Evolutionary conservation across 805 yeast genomes (phyloP), one percentile per base, ranked within the genome.

Genomic region (Hanseniaspora nectarophila): DNA sequence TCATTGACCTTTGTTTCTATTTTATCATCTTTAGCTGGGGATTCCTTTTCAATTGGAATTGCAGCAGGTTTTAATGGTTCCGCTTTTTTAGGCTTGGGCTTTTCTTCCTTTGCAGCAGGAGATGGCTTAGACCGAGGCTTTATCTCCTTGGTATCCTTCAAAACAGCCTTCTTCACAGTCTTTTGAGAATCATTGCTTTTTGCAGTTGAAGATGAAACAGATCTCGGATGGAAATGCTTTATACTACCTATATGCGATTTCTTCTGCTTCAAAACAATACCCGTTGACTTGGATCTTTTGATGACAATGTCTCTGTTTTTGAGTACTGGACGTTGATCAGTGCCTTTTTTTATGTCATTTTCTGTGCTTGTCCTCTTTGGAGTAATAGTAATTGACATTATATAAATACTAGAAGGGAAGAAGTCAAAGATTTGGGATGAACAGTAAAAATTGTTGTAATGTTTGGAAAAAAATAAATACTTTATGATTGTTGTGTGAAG

Each of bases 231-330:
- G 31, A 53, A 55, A 28, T 47, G 52, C 23, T 48, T 40, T 9
- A 32, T 26, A 7, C 16, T 23, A 5, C 24, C 24, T 20, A 34
- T 23, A 18, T 40, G 28, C 6, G 35, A 43, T 23, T 48, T 48
- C 43, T 24, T 40, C 21, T 48, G 52, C 29, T 48, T 48, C 15
- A 48, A 31, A 33, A 48, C 52, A 12, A 48, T 48, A 9, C 52
- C 52, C 5, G 52, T 48, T 21, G 52, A 48, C 33, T 48, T 48
- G 13, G 52, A 48, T 40, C 52, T 39, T 20, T 48, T 48, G 4
- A 48, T 48, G 12, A 48, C 35, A 16, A 48, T 43, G 9, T 39
- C 52, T 33, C 33, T 48, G 28, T 32, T 40, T 23, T 39, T 40
- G 6, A 18, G 26, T 6, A 21, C 5, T 6, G 8, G 13, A n/a